Percentiles rank a stretch among this genome's conserved stretches.
phyloP scores from a whole-genome alignment of 768 basidiomycete species.

The Phlebiopsis flavidoalba region DNA sequence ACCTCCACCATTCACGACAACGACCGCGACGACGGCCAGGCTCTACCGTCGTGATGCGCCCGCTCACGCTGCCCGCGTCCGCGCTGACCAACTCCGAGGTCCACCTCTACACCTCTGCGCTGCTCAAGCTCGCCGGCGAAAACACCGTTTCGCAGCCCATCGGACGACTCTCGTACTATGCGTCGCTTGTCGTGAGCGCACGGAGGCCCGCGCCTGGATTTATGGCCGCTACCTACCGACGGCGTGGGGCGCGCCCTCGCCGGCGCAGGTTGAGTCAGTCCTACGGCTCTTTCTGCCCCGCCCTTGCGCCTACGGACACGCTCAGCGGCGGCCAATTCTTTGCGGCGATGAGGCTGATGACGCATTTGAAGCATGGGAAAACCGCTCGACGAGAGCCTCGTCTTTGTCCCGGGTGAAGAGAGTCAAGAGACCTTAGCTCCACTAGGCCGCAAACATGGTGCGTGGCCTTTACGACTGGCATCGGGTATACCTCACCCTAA shows the following conservation, averaged over 20 bases:
- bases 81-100: conserved; percentile 76
- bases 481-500: too few relatives aligned
- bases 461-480: too few relatives aligned
- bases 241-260: conserved; percentile 32
- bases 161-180: conserved; percentile 46
- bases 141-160: conserved; percentile 12
- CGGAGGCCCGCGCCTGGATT: conserved; percentile 76
- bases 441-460: too few relatives aligned
- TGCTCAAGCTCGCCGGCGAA: conserved; percentile 34
- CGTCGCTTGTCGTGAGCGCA: conserved; percentile 45
- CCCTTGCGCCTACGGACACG: too few relatives aligned
- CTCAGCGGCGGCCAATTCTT: conserved; percentile 72
- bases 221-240: conserved; percentile 57
- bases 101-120: conserved; percentile 54
- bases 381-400: conserved; percentile 57
- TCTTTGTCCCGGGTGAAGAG: conserved; percentile 82
- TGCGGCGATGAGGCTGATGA: conserved; percentile 60
- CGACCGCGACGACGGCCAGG: neutral
- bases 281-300: conserved; percentile 61
- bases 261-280: conserved; percentile 54
- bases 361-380: conserved; percentile 57
- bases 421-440: too few relatives aligned
- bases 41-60: conserved; percentile 28
- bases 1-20: neutral
- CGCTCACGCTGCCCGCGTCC: conserved; percentile 64